Percentiles rank a stretch among this genome's conserved stretches.
phyloP scores from a whole-genome alignment of 306 rosid genomes.

The Quercus engelmannii region DNA sequence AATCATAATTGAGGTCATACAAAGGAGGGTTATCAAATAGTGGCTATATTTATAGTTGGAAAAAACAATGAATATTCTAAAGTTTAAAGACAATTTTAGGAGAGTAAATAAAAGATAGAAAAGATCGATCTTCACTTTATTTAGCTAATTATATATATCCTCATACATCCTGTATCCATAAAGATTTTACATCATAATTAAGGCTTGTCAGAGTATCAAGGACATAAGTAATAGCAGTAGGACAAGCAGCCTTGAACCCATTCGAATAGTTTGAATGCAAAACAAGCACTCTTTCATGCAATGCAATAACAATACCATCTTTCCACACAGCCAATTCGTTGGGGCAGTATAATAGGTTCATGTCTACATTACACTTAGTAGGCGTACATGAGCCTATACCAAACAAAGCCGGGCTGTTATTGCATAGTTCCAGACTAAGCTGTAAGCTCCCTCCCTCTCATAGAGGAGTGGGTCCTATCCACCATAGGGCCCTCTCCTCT shows the following conservation, averaged over 20 bases:
- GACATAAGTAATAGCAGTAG: slow-evolving; percentile 57
- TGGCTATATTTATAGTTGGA: no score
- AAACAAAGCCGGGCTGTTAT: slow-evolving; percentile 7
- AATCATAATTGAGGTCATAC: no score
- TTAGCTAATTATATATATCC: no score
- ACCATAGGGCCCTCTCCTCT: no score
- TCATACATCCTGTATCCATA: neutral
- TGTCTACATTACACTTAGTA: slow-evolving; percentile 21
- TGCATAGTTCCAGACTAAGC: no score
- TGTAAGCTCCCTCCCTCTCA: no score
- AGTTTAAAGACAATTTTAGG: no score
- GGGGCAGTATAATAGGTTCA: slow-evolving; percentile 41
- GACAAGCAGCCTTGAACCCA: slow-evolving; percentile 57
- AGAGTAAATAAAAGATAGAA: no score
- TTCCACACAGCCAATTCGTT: slow-evolving; percentile 30
- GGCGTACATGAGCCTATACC: slow-evolving; percentile 29
- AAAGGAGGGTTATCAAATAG: no score
- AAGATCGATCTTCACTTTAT: no score
- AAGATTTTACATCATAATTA: slow-evolving; percentile 35
- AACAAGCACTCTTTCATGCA: slow-evolving; percentile 57
- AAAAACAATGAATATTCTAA: no score
- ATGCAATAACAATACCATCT: slow-evolving; percentile 26
- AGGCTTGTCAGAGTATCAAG: slow-evolving; percentile 60
- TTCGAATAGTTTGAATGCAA: slow-evolving; percentile 44
- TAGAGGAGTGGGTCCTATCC: no score